A percentile compares a stretch with the other conserved stretches of the same genome.
phyloP scores from a whole-genome alignment of 495 filamentous ascomycete species.

The Niebla homalea region DNA sequence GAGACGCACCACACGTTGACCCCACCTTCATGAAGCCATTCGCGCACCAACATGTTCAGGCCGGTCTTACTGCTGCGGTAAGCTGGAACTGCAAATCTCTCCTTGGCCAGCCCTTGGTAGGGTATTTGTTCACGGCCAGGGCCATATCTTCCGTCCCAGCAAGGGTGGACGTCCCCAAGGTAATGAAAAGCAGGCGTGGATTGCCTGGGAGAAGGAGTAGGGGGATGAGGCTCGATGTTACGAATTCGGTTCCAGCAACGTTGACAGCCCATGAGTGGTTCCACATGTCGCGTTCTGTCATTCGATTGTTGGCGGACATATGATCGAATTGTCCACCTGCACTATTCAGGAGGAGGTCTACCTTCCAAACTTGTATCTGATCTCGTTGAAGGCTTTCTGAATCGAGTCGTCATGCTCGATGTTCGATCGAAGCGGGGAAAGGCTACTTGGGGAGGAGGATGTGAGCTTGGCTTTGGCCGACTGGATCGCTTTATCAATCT shows the following conservation, averaged over 20 bases:
- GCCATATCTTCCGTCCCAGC: conserved; percentile 20
- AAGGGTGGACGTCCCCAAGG: conserved; percentile 33
- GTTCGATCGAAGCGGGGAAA: conserved; percentile 31
- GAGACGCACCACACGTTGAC: conserved; percentile 43
- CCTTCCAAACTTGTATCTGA: conserved; percentile 26
- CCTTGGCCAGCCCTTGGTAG: conserved; percentile 36
- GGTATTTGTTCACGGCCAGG: conserved; percentile 21
- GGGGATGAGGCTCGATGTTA: conserved; percentile 32
- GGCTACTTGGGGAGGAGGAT: conserved; percentile 19
- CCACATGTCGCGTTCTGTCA: conserved; percentile 28
- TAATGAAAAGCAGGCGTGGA: conserved; percentile 36
- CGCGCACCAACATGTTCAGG: conserved; percentile 53
- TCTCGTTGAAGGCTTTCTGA: conserved; percentile 22
- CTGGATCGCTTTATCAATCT: conserved; percentile 31
- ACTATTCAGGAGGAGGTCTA: conserved; percentile 44
- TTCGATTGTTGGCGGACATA: conserved; percentile 20
- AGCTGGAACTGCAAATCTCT: conserved; percentile 13
- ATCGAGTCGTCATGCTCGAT: conserved; percentile 41
- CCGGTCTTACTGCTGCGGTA: conserved; percentile 45
- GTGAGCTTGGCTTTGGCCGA: conserved; percentile 25
- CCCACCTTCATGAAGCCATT: conserved; percentile 45
- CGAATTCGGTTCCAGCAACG: conserved; percentile 35
- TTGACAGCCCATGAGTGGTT: conserved; percentile 45
- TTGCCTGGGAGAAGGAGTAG: conserved; percentile 31
- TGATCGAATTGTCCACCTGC: conserved; percentile 29